A percentile compares a stretch with the other conserved stretches of the same genome.
These are phyloP conservation scores for Violaceomyces palustris DNA, from an alignment of 1,284 basidiomycete genomes.

Conservation along the genomic window DNA sequence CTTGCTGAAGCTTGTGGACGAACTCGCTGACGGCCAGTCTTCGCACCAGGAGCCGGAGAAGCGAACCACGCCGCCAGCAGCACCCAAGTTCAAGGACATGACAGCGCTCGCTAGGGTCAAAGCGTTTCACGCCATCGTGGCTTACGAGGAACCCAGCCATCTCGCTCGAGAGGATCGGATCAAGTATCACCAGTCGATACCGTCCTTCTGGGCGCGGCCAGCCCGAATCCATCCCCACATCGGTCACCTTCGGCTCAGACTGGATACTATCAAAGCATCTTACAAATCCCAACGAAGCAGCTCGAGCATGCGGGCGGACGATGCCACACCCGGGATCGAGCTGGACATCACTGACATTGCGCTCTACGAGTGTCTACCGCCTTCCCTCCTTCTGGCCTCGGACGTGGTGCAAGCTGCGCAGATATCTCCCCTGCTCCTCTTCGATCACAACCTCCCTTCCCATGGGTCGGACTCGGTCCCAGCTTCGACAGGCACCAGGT, in stretches of 20 bases:
- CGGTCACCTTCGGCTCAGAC: constrained; percentile 31
- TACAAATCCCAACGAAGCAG: too few relatives aligned
- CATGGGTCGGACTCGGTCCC: too few relatives aligned
- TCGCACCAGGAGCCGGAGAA: too few relatives aligned
- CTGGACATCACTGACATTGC: constrained; percentile 11
- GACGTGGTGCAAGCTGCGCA: too few relatives aligned
- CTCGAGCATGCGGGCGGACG: not conserved
- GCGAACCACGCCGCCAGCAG: too few relatives aligned
- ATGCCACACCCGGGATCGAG: not conserved
- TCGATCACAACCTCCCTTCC: too few relatives aligned
- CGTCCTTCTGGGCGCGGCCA: constrained; percentile 26
- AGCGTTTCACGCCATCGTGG: constrained; percentile 19
- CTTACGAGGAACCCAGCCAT: constrained; percentile 12
- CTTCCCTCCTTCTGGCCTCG: constrained; percentile 1
- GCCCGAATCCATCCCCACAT: constrained; percentile 20
- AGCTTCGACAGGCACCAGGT: too few relatives aligned
- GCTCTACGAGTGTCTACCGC: constrained; percentile 22
- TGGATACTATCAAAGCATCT: constrained; percentile 4
- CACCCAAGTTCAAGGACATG: not conserved
- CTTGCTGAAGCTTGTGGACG: too few relatives aligned
- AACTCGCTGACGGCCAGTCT: too few relatives aligned
- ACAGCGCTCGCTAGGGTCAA: constrained; percentile 1
- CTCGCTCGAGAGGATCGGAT: not conserved
- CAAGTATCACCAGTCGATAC: constrained; percentile 2
- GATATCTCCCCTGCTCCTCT: too few relatives aligned